Evolutionary conservation across 129 eudicot species (phyloP).

Genomic region (Helichrysum umbraculigerum): DNA sequence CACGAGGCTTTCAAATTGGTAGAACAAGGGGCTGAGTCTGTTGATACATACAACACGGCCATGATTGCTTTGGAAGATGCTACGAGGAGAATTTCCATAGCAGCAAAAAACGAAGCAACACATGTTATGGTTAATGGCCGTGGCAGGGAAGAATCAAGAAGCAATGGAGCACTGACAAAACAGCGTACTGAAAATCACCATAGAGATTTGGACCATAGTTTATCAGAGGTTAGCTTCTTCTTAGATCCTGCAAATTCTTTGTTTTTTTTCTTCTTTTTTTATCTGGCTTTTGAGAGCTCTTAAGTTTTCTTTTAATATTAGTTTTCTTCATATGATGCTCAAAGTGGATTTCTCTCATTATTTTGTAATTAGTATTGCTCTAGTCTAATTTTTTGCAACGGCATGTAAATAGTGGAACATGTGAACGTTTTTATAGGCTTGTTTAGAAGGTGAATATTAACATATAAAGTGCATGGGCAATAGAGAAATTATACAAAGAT

Average conservation of each 20-base stretch:
- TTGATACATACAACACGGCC: constrained; percentile 52
- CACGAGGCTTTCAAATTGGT: constrained; percentile 58
- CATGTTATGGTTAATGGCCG: constrained; percentile 36
- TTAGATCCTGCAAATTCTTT: constrained; percentile 13
- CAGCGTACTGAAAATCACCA: constrained; percentile 23
- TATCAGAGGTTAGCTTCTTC: constrained; percentile 48
- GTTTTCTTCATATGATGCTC: constrained; percentile 14
- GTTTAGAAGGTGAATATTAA: not conserved
- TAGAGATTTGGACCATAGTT: constrained; percentile 32
- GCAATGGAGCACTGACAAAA: constrained; percentile 32
- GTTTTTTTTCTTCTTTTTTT: not conserved
- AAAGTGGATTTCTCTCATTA: not conserved
- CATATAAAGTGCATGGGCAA: constrained; percentile 7
- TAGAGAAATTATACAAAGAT: constrained; percentile 2
- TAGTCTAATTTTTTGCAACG: not conserved
- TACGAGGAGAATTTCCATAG: constrained; percentile 46
- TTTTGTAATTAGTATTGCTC: not conserved
- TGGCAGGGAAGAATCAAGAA: constrained; percentile 34
- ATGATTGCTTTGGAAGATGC: constrained; percentile 60
- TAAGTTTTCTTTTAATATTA: constrained; percentile 7
- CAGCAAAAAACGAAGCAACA: constrained; percentile 45
- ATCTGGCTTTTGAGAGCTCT: not conserved
- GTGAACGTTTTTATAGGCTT: constrained; percentile 9
- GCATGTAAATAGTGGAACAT: constrained; percentile 13
- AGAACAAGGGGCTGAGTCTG: constrained; percentile 62